phyloP scores from a whole-genome alignment of 2,329 filamentous ascomycete species.

The Penicillium sp. region DNA sequence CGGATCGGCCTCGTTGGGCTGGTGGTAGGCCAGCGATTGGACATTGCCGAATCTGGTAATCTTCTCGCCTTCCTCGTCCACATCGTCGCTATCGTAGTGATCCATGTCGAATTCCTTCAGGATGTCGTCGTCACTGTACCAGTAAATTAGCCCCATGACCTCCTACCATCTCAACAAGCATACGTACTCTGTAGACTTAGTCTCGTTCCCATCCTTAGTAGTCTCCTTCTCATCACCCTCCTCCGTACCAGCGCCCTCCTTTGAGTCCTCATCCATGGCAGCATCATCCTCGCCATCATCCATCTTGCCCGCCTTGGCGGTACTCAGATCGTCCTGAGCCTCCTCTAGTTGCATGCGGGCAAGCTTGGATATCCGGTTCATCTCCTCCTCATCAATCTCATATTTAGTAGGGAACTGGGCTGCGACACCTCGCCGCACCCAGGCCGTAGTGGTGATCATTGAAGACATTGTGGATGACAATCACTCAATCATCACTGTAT shows the following conservation, averaged over 20 bases:
- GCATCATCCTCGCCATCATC: constrained; percentile 45
- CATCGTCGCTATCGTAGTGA: constrained; percentile 85
- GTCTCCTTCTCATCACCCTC: constrained; percentile 29
- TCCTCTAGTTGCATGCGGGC: constrained; percentile 84
- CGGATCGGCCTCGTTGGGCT: constrained; percentile 90
- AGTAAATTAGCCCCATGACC: constrained; percentile 13
- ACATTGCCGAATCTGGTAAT: constrained; percentile 95
- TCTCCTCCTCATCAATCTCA: constrained; percentile 73
- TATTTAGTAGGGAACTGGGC: constrained; percentile 76
- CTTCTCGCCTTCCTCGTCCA: constrained; percentile 66
- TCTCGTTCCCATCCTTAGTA: constrained; percentile 21
- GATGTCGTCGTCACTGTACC: constrained; percentile 70
- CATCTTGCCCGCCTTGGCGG: constrained; percentile 60
- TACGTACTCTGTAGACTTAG: constrained; percentile 25
- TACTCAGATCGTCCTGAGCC: constrained; percentile 80
- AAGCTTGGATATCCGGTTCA: constrained; percentile 72
- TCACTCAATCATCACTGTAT: constrained; percentile 17
- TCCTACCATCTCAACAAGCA: background rate
- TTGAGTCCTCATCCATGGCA: constrained; percentile 45
- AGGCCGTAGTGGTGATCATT: constrained; percentile 77
- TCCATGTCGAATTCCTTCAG: constrained; percentile 96
- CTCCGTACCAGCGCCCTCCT: constrained; percentile 31
- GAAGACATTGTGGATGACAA: constrained; percentile 43
- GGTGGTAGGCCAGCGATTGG: constrained; percentile 90
- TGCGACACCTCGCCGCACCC: constrained; percentile 76